These are phyloP conservation scores for Aspergillus arachidicola DNA, from an alignment of 2,329 filamentous ascomycete genomes.

Conservation along the genomic window DNA sequence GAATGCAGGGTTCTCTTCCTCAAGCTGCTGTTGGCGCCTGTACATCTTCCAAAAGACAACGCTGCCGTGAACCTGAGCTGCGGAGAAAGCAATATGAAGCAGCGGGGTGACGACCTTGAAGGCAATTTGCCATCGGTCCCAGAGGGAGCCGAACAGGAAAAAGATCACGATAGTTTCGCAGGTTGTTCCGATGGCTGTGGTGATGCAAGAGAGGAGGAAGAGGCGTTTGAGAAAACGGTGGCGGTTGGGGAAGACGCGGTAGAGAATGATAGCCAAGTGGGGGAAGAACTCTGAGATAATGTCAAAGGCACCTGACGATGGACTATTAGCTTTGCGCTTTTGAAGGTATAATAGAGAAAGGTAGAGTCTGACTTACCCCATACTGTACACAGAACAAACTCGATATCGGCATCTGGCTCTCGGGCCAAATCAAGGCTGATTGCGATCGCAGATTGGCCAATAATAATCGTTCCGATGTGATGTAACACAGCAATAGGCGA, in stretches of 20 bases:
- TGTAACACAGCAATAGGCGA: slow-evolving; percentile 47
- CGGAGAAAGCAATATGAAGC: slow-evolving; percentile 46
- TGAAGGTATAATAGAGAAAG: not conserved
- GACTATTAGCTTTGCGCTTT: not conserved
- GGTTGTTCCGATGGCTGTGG: slow-evolving; percentile 42
- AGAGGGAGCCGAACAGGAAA: slow-evolving; percentile 48
- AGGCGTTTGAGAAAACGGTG: slow-evolving; percentile 45
- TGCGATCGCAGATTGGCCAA: slow-evolving; percentile 47
- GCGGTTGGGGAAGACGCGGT: slow-evolving; percentile 42
- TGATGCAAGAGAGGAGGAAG: slow-evolving; percentile 40
- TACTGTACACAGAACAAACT: slow-evolving; percentile 42
- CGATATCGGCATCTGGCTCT: slow-evolving; percentile 37
- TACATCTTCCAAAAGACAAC: slow-evolving; percentile 47
- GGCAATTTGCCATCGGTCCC: slow-evolving; percentile 45
- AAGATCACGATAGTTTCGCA: slow-evolving; percentile 49
- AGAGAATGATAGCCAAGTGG: slow-evolving; percentile 50
- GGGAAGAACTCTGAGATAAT: slow-evolving; percentile 51
- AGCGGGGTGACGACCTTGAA: slow-evolving; percentile 50
- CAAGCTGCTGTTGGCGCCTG: slow-evolving; percentile 16
- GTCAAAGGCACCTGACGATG: slow-evolving; percentile 46
- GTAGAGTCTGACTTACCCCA: slow-evolving; percentile 38
- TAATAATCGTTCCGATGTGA: slow-evolving; percentile 44
- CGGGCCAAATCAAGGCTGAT: slow-evolving; percentile 34
- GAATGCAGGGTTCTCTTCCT: not conserved
- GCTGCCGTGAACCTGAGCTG: slow-evolving; percentile 48